Evolutionary conservation across 352 stramenopile genomes (phyloP), one percentile per base, ranked within the genome.

Genomic region (Phytopythium ostracodes): DNA sequence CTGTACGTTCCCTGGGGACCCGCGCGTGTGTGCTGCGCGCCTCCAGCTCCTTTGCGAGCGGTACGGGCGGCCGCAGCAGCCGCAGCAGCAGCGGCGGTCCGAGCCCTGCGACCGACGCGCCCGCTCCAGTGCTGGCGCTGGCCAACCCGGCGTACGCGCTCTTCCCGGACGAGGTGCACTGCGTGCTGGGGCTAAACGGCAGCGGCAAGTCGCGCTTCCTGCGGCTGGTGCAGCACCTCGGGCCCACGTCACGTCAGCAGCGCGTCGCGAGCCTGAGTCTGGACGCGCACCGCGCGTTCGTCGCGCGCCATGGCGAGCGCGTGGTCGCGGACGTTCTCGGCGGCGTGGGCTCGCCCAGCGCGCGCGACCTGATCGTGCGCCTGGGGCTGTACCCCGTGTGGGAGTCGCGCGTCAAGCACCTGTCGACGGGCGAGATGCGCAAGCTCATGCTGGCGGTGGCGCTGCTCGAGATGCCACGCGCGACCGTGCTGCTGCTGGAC

Each of bases 391-490:
- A 86, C 63, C 88, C 88, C 1, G 75, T 97, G 1, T 89, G 96
- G 70, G 81, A 91, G 56, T 81, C 91, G 57, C 64, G 69, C 40
- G 79, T 98, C n/a, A 59, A 66, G 27, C 87, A 95, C 49, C 76
- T 98, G 33, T 96, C 84, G 40, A 98, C 89, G 5, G 92, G 94
- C 60, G 89, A 98, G 76, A 95, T 98, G 74, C 86, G 92, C 25
- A 97, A 98, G 60, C 69, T 97, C 20, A 60, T 98, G 64, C 76
- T 98, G 14, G 89, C 95, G 1, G 67, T 87, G 40, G 84, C 91
- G 25, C 69, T 98, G 27, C 75, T 96, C 9, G 63, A 76, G 22
- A 81, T 79, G 29, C 94, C 94, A 1, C 72, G 69, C 50, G 77
- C 74, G 10, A 76, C 75, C 8, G 73, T 98, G 35, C 65, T 98